Percentiles rank a stretch among this genome's conserved stretches.
These are phyloP conservation scores for Albugo candida DNA, from an alignment of 352 stramenopile genomes.

Conservation along the genomic window DNA sequence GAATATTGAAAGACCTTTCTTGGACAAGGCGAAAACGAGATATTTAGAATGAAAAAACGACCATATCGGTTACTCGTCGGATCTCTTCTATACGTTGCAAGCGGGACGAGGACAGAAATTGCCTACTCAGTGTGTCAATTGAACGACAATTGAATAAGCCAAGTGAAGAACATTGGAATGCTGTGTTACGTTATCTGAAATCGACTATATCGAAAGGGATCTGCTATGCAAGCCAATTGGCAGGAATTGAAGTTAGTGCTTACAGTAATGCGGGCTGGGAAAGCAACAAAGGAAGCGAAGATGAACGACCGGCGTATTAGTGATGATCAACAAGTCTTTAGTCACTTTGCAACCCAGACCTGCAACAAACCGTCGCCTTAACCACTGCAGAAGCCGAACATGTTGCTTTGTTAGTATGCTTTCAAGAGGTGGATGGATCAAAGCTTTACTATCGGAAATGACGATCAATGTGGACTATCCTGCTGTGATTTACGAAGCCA, in stretches of 20 bases:
- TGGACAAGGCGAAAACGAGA: background rate
- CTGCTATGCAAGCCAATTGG: too few species aligned
- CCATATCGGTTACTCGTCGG: background rate
- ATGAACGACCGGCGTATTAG: slow-evolving; percentile 5
- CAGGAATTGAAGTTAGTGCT: too few species aligned
- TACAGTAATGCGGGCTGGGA: slow-evolving; percentile 5
- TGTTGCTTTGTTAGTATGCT: slow-evolving; percentile 7
- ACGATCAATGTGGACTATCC: background rate
- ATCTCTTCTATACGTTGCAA: background rate
- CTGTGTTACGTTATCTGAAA: too few species aligned
- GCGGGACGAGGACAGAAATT: background rate
- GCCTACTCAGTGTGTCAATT: background rate
- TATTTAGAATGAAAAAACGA: background rate
- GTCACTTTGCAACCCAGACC: slow-evolving; percentile 5
- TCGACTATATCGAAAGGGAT: too few species aligned
- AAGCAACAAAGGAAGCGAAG: slow-evolving; percentile 6
- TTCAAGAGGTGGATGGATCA: slow-evolving; percentile 9
- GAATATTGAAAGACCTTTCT: too few species aligned
- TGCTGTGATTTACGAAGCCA: slow-evolving; percentile 11
- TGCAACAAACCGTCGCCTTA: slow-evolving; percentile 9
- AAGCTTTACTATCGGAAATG: slow-evolving; percentile 6
- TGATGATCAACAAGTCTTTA: slow-evolving; percentile 6
- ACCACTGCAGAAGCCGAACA: slow-evolving; percentile 12
- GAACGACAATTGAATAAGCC: background rate
- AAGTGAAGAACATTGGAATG: too few species aligned